Conservation (phyloP, 1,284 basidiomycete genomes). For the Fomitopsis schrenkii region DNA sequence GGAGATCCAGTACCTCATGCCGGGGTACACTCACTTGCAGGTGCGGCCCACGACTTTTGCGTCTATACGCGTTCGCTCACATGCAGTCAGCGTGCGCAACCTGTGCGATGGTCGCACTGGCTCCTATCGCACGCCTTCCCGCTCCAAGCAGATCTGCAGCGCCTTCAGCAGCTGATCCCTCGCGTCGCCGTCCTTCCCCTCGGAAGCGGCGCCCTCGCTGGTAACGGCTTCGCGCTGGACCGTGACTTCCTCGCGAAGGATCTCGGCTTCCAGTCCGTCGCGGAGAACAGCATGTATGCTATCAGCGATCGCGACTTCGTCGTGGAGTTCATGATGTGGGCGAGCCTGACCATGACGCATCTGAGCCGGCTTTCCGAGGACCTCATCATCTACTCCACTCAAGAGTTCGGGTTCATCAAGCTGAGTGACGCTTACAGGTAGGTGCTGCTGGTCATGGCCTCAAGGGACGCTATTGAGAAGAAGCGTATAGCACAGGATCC, state of each 20-base stretch:
- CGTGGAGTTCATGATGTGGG: constrained; percentile 97
- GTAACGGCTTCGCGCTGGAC: constrained; percentile 92
- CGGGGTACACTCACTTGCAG: constrained; percentile 97
- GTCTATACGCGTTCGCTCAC: neutral
- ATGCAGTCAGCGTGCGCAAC: constrained; percentile 79
- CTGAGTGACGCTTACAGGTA: constrained; percentile 96
- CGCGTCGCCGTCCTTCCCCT: constrained; percentile 92
- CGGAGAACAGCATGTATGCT: constrained; percentile 93
- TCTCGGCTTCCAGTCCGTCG: constrained; percentile 79
- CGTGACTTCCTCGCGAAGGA: constrained; percentile 85
- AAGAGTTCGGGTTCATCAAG: constrained; percentile 94
- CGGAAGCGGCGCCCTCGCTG: constrained; percentile 92
- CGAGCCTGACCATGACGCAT: constrained; percentile 89
- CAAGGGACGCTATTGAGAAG: neutral
- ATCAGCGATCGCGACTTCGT: constrained; percentile 98
- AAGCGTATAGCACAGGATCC: constrained; percentile 77
- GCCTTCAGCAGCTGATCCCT: constrained; percentile 81
- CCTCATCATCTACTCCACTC: constrained; percentile 93
- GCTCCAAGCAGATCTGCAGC: constrained; percentile 84
- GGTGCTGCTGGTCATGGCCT: constrained; percentile 7
- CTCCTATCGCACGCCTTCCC: constrained; percentile 94
- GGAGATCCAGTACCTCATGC: constrained; percentile 88
- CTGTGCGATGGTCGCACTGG: constrained; percentile 97
- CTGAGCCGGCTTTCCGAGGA: constrained; percentile 95
- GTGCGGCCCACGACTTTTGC: constrained; percentile 37